These are phyloP conservation scores for Chlamydomonas reinhardtii DNA, from an alignment of 163 green algal species.

Conservation along the genomic window DNA sequence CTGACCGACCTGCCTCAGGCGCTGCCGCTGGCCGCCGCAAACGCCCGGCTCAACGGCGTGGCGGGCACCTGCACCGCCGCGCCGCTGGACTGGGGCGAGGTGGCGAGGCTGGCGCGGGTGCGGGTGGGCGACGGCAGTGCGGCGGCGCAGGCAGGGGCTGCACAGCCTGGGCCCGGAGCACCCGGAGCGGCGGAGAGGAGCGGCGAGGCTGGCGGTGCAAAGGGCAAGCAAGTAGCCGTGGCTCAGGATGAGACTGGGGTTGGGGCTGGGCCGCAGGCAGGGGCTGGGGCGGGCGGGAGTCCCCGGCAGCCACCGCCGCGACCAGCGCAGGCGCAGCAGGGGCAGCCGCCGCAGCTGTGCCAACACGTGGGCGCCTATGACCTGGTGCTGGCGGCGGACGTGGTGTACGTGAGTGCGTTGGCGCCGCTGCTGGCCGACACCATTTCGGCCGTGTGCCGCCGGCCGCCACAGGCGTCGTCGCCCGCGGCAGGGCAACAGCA, in stretches of 20 bases:
- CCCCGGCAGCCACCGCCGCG: no score
- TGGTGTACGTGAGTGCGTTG: conserved; percentile 26
- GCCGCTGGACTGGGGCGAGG: conserved; percentile 9
- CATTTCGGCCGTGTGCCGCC: neutral
- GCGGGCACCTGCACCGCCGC: neutral
- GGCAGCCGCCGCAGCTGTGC: neutral
- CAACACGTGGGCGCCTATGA: conserved; percentile 20
- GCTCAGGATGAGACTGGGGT: no score
- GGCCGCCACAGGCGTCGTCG: no score
- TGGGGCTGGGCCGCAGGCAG: no score
- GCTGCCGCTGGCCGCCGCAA: conserved; percentile 23
- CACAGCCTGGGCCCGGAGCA: neutral
- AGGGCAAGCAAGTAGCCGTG: no score
- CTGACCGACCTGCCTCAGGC: conserved; percentile 41
- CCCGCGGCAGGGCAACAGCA: no score
- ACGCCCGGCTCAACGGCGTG: conserved; percentile 19
- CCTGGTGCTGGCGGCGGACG: conserved; percentile 34
- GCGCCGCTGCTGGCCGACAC: conserved; percentile 34
- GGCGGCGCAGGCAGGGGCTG: no score
- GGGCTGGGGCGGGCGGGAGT: no score
- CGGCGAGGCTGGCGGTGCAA: no score
- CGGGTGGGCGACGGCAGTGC: no score
- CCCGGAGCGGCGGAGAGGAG: neutral
- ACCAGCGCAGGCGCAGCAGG: neutral
- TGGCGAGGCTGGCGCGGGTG: neutral